A percentile compares a stretch with the other conserved stretches of the same genome.
phyloP scores from a whole-genome alignment of 2,329 filamentous ascomycete species.

The Fusarium sp. region DNA sequence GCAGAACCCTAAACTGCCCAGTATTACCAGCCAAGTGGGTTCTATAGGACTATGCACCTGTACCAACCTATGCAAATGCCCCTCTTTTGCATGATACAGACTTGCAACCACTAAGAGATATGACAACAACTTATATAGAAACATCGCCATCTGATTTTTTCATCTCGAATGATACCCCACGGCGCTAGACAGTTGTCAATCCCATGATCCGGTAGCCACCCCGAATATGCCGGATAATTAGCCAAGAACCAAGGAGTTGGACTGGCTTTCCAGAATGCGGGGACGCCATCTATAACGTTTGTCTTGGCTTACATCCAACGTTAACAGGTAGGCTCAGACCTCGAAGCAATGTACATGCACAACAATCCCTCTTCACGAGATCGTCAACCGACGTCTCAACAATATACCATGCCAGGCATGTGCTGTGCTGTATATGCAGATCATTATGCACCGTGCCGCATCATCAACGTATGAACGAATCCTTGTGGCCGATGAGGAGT shows the following conservation, averaged over 20 bases:
- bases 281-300: slow-evolving; percentile 10
- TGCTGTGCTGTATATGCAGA: slow-evolving; percentile 33
- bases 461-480: slow-evolving; percentile 15
- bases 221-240: slow-evolving; percentile 7
- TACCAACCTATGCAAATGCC: not conserved
- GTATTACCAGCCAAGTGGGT: not conserved
- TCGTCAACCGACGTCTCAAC: not conserved
- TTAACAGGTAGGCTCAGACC: not conserved
- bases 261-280: slow-evolving; percentile 13
- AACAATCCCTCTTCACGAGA: not conserved
- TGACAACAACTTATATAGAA: not conserved
- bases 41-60: not conserved
- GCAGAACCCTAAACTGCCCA: not conserved
- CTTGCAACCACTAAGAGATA: not conserved
- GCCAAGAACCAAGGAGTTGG: slow-evolving; percentile 21
- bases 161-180: slow-evolving; percentile 20
- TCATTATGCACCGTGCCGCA: slow-evolving; percentile 41
- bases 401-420: slow-evolving; percentile 9
- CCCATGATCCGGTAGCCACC: slow-evolving; percentile 36
- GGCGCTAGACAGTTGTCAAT: slow-evolving; percentile 43
- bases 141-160: slow-evolving; percentile 17
- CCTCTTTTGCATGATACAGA: not conserved
- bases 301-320: not conserved
- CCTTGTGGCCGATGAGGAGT: slow-evolving; percentile 11
- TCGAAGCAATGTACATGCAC: not conserved